Percentiles rank a stretch among this genome's conserved stretches.
These are phyloP conservation scores for Penicillium lividum DNA, from an alignment of 495 filamentous ascomycete species.

Conservation along the genomic window DNA sequence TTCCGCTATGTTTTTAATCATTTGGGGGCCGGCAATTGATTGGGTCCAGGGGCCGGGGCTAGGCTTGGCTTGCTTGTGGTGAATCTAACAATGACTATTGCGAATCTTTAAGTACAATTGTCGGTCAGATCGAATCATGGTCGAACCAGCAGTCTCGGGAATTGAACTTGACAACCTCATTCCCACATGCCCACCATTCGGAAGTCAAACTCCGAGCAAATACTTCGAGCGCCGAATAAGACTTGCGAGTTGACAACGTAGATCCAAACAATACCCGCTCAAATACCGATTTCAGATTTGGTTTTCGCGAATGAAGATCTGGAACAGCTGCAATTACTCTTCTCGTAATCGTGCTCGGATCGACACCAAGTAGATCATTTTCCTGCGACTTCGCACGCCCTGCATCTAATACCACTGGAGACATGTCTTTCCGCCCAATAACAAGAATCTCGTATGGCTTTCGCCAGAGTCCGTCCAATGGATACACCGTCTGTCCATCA, in stretches of 20 bases:
- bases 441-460: slow-evolving; percentile 87
- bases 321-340: slow-evolving; percentile 78
- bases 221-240: slow-evolving; percentile 73
- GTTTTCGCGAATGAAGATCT: slow-evolving; percentile 91
- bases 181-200: slow-evolving; percentile 88
- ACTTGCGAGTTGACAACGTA: slow-evolving; percentile 7
- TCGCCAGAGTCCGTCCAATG: slow-evolving; percentile 70
- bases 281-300: slow-evolving; percentile 61
- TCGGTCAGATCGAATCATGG: not conserved
- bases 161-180: slow-evolving; percentile 84
- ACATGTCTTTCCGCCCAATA: slow-evolving; percentile 52
- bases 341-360: slow-evolving; percentile 32
- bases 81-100: not conserved
- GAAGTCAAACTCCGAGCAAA: slow-evolving; percentile 85
- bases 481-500: slow-evolving; percentile 66
- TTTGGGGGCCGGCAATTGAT: not conserved
- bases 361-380: slow-evolving; percentile 14
- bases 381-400: not conserved
- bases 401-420: not conserved
- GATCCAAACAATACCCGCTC: slow-evolving; percentile 47
- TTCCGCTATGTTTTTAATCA: not conserved
- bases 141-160: slow-evolving; percentile 63
- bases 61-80: not conserved
- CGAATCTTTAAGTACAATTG: not conserved
- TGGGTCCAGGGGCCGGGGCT: not conserved